phyloP scores from a whole-genome alignment of 2,329 filamentous ascomycete species.

The Aspergillus sp. region DNA sequence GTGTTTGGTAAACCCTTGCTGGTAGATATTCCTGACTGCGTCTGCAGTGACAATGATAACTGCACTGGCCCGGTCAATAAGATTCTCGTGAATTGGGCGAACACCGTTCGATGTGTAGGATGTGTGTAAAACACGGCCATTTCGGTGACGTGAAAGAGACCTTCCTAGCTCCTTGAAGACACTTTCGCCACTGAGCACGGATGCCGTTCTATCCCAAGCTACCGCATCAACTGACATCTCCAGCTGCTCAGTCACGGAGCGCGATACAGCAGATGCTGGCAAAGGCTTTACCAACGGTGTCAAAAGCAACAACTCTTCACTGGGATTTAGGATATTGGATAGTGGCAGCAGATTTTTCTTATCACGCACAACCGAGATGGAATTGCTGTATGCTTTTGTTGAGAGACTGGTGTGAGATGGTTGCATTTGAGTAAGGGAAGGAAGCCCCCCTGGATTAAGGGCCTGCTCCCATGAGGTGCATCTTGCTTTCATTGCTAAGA shows the following conservation, averaged over 20 bases:
- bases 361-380: slow-evolving; percentile 89
- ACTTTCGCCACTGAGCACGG: slow-evolving; percentile 85
- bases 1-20: slow-evolving; percentile 92
- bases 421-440: slow-evolving; percentile 75
- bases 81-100: slow-evolving; percentile 85
- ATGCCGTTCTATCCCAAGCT: slow-evolving; percentile 57
- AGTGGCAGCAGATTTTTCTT: slow-evolving; percentile 82
- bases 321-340: slow-evolving; percentile 74
- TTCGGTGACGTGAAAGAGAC: slow-evolving; percentile 80
- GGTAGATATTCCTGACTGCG: slow-evolving; percentile 89
- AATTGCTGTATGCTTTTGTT: slow-evolving; percentile 82
- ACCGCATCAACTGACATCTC: slow-evolving; percentile 55
- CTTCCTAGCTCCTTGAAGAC: slow-evolving; percentile 89
- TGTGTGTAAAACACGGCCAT: slow-evolving; percentile 84
- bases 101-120: slow-evolving; percentile 95
- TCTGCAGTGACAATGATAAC: slow-evolving; percentile 92
- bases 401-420: slow-evolving; percentile 79
- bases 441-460: slow-evolving; percentile 78
- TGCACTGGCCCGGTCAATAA: slow-evolving; percentile 83
- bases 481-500: slow-evolving; percentile 76
- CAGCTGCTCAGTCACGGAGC: slow-evolving; percentile 56
- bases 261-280: slow-evolving; percentile 82
- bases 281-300: slow-evolving; percentile 89
- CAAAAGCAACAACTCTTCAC: slow-evolving; percentile 84
- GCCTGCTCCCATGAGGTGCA: slow-evolving; percentile 92